Conservation (phyloP, 2,329 filamentous ascomycete genomes). For the Hypoxylon sp. region DNA sequence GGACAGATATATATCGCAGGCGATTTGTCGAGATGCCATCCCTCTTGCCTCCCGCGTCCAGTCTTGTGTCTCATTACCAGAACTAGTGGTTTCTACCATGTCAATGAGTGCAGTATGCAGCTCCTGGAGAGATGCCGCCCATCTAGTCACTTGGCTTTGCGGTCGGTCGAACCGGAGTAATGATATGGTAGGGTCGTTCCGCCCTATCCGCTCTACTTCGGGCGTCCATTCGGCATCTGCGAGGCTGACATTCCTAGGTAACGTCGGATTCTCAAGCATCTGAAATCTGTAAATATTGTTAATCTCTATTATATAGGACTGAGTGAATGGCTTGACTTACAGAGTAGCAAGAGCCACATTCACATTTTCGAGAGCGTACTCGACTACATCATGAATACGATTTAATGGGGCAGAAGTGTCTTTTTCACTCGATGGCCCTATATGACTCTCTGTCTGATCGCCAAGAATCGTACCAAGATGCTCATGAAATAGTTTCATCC, state of each 20-base stretch:
- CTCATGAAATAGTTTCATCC: constrained; percentile 36
- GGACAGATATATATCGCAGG: constrained; percentile 44
- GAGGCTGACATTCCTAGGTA: constrained; percentile 27
- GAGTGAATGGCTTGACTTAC: constrained; percentile 27
- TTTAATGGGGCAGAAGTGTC: constrained; percentile 34
- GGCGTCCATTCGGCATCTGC: constrained; percentile 36
- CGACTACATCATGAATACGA: constrained; percentile 22
- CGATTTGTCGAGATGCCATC: constrained; percentile 35
- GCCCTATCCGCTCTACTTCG: constrained; percentile 39
- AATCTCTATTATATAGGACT: constrained; percentile 3
- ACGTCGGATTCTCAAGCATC: constrained; percentile 28
- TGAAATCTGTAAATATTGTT: constrained; percentile 36
- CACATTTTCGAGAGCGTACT: constrained; percentile 30
- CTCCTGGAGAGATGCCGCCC: constrained; percentile 33
- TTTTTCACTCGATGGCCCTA: neutral
- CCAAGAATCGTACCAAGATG: constrained; percentile 18
- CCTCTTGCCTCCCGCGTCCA: constrained; percentile 16
- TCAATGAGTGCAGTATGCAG: constrained; percentile 30
- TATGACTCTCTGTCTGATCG: neutral
- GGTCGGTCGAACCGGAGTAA: constrained; percentile 32
- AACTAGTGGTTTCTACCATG: constrained; percentile 14
- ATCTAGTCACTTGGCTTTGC: constrained; percentile 17
- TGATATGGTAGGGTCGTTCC: constrained; percentile 30
- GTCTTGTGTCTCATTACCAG: neutral
- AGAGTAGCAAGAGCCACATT: constrained; percentile 35